A percentile compares a stretch with the other conserved stretches of the same genome.
Conservation (phyloP, 768 basidiomycete species). For the Butyriboletus loyo region DNA sequence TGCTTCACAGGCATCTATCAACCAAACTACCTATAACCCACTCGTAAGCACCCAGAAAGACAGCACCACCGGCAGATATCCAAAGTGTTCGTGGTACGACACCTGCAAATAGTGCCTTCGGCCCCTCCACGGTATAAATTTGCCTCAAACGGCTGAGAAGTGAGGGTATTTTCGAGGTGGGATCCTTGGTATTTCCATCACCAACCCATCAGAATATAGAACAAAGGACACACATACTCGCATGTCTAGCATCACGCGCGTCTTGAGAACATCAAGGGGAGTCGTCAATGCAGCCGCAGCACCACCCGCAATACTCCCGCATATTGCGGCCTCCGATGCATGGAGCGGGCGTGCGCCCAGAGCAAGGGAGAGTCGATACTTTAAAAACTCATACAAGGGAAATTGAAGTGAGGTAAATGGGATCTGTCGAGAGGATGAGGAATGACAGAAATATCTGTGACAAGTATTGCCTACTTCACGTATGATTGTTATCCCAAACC, state of each 20-base stretch:
- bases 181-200: constrained; percentile 38
- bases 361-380: constrained; percentile 55
- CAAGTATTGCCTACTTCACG: constrained; percentile 45
- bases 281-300: constrained; percentile 89
- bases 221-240: constrained; percentile 47
- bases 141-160: constrained; percentile 52
- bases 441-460: not conserved
- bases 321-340: constrained; percentile 77
- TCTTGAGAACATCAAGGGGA: constrained; percentile 95
- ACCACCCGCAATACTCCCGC: constrained; percentile 89
- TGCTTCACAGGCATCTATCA: constrained; percentile 15
- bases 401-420: constrained; percentile 97
- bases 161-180: constrained; percentile 51
- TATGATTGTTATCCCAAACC: constrained; percentile 77
- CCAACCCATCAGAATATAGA: not conserved
- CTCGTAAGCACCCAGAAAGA: constrained; percentile 97
- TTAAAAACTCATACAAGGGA: constrained; percentile 89
- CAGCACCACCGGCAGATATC: constrained; percentile 95
- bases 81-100: constrained; percentile 89
- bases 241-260: constrained; percentile 92
- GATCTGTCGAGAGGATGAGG: constrained; percentile 51
- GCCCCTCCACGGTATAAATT: constrained; percentile 74
- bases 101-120: constrained; percentile 76
- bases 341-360: constrained; percentile 56
- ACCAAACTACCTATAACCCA: constrained; percentile 58